Base-by-base conservation (phyloP, 176 grass and related monocot genomes). In the Oryza officinalis region DNA sequence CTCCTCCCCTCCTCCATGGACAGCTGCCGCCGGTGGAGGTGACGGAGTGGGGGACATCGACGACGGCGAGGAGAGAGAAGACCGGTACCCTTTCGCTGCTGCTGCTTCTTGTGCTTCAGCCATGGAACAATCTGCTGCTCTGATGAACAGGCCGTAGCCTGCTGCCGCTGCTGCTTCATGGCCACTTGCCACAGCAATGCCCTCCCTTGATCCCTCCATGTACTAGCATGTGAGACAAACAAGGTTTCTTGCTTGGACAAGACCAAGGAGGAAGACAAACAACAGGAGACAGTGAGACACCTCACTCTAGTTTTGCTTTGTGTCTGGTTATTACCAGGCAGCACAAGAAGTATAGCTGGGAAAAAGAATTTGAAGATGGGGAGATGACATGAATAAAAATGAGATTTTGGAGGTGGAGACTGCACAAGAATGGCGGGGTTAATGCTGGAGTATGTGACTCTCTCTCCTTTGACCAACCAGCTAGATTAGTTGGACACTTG, bases 11-110 rank as follows among this genome's bases (percentile, higher is more conserved):
- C 59, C 76, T 18, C 59, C 78, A 2, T 38, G 72, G 73, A 44
- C 67, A 71, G 61, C 76, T 26, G 44, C 63, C 3, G 83, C 65
- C 23, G 57, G 66, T 23, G 84, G 90, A 25, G 89, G 91, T 3
- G 94, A 92, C 2, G 92, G 87, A 8, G 89, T 88, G 0, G 70
- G 85, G 22, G 94, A 94, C 44, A 78, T 86, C 38, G 94, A 97
- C 20, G 77, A 38, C 37, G 37, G 87, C 59, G 92, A 90, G 23
- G 90, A 72, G 52, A 81, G 89, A 28, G 86, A 82, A 18, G 88
- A 87, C 27, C 60, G 77, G 72, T 76, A 92, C 59, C 69, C 83
- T 35, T 86, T 86, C 0, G 40, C 18, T 22, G 50, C 83, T 61
- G 47, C 87, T 75, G 35, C 37, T 38, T 75, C 91, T 37, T 79